Conservation (phyloP, 352 stramenopile species). For the Aphanomyces cochlioides region DNA sequence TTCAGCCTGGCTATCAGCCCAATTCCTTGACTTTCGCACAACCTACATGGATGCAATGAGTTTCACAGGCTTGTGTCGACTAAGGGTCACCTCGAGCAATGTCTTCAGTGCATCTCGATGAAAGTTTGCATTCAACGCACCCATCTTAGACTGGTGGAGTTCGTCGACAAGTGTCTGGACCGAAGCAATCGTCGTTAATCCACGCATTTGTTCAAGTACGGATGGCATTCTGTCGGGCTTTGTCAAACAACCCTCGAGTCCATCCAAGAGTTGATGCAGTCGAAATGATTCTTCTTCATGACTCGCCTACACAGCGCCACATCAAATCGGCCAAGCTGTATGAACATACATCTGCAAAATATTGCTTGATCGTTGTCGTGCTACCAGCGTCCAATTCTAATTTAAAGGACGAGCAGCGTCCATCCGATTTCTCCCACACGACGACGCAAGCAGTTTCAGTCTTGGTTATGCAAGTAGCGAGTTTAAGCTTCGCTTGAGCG, state of each 20-base stretch:
- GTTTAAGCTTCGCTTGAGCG: conserved; percentile 51
- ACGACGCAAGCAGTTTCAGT: conserved; percentile 51
- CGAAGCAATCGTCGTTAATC: conserved; percentile 55
- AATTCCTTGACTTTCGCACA: not conserved
- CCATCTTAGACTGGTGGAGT: conserved; percentile 60
- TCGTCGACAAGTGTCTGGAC: conserved; percentile 72
- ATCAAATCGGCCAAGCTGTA: not conserved
- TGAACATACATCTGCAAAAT: conserved; percentile 49
- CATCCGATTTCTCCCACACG: conserved; percentile 37
- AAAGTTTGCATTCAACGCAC: conserved; percentile 49
- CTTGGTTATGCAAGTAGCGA: conserved; percentile 53
- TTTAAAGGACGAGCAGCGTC: conserved; percentile 47
- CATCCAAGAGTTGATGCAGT: conserved; percentile 71
- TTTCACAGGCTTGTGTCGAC: no score
- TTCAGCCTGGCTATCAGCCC: not conserved
- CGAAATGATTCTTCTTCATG: conserved; percentile 84
- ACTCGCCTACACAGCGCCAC: conserved; percentile 50
- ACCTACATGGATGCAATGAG: not conserved
- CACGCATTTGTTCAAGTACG: conserved; percentile 62
- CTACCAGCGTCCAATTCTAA: conserved; percentile 54
- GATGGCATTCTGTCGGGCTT: conserved; percentile 47
- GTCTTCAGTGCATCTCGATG: conserved; percentile 58
- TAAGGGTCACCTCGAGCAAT: conserved; percentile 47
- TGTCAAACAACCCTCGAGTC: conserved; percentile 64
- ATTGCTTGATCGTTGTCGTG: conserved; percentile 66